Evolutionary conservation across 2,329 filamentous ascomycete genomes (phyloP).

Genomic region (Botryotinia narcissicola): DNA sequence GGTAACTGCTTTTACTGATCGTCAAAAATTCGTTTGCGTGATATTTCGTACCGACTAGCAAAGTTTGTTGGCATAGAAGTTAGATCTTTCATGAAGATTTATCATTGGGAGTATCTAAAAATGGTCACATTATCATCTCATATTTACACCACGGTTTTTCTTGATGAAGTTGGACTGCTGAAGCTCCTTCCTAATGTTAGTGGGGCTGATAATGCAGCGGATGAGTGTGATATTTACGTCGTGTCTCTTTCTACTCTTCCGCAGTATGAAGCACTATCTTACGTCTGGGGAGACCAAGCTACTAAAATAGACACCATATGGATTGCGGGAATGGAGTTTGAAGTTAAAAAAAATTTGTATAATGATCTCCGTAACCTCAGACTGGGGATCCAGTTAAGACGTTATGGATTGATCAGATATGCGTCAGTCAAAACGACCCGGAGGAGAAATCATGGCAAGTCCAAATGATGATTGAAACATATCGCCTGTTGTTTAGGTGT

Average conservation of each 20-base stretch:
- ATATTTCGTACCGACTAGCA: too few species aligned
- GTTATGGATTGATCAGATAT: neutral
- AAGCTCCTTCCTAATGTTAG: neutral
- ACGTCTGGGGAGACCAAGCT: neutral
- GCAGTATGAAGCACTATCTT: neutral
- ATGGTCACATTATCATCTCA: neutral
- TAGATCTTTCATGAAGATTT: neutral
- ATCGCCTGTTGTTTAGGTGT: too few species aligned
- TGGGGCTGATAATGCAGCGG: neutral
- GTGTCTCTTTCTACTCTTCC: neutral
- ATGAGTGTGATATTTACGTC: neutral
- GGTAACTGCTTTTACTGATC: too few species aligned
- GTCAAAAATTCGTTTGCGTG: too few species aligned
- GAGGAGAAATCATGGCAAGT: neutral
- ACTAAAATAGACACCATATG: neutral
- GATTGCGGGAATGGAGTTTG: neutral
- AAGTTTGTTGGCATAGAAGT: too few species aligned
- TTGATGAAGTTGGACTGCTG: neutral
- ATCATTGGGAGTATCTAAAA: neutral
- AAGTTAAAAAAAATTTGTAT: neutral
- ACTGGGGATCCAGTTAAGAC: neutral
- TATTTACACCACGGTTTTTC: neutral
- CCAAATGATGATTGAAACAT: too few species aligned
- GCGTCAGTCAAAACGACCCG: neutral
- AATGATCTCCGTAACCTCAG: neutral